Evolutionary conservation across 768 basidiomycete genomes (phyloP).

Genomic region (Rhizopogon roseolus): DNA sequence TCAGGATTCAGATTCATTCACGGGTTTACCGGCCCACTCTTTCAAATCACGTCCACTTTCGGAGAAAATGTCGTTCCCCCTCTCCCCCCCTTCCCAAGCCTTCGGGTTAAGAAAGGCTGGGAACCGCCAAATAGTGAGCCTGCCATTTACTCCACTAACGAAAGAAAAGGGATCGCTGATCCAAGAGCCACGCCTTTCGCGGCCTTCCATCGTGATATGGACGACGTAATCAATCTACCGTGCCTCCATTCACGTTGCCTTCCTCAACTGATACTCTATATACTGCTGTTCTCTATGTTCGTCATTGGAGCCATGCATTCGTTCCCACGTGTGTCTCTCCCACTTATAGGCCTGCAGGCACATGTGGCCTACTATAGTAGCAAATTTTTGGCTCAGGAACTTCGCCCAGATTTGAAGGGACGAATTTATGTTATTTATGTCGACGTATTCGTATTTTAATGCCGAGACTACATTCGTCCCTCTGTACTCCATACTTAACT

Average conservation of each 20-base stretch:
- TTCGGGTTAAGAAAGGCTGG: slow-evolving; percentile 5
- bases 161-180: background rate
- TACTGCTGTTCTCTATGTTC: slow-evolving; percentile 2
- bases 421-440: background rate
- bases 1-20: slow-evolving; percentile 6
- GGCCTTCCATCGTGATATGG: slow-evolving; percentile 3
- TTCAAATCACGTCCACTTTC: slow-evolving; percentile 8
- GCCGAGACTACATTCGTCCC: background rate
- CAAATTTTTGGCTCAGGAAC: background rate
- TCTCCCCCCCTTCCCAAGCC: slow-evolving; percentile 1
- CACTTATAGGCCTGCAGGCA: background rate
- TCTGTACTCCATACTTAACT: background rate
- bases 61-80: background rate
- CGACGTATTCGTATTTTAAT: too few species aligned
- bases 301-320: slow-evolving; percentile 14
- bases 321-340: background rate
- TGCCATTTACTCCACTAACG: background rate
- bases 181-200: slow-evolving; percentile 6
- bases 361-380: background rate
- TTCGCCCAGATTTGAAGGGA: background rate
- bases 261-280: background rate
- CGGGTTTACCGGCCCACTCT: slow-evolving; percentile 4
- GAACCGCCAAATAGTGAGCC: background rate
- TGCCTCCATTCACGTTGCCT: background rate
- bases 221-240: slow-evolving; percentile 7